Base-by-base conservation (phyloP, 2,329 filamentous ascomycete species). In the Xylaria sp. region DNA sequence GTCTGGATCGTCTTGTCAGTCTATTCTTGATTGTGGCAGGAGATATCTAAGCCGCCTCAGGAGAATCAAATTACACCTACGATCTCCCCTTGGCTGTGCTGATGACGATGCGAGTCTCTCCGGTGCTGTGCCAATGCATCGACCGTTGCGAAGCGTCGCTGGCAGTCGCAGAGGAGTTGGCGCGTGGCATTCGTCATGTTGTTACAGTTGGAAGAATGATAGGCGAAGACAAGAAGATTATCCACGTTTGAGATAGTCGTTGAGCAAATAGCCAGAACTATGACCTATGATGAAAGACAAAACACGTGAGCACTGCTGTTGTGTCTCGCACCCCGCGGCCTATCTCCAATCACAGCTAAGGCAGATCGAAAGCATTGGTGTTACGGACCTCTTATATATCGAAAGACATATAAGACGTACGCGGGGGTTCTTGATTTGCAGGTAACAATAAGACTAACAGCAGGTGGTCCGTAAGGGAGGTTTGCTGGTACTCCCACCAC, bases 41-140 rank as follows among this genome's bases (percentile, higher is more conserved):
- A 20, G 15, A 59, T 59, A 48, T 1, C 33, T 36, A 4, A 36
- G 33, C 33, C 10, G 10, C 33, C 33, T 8, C 33, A 23, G 7
- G 28, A 28, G 28, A 28, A 28, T 5, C 28, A 25, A n/a, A 1
- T 20, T 12, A 12, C 7, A 46, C 56, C 12, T 61, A 61, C 58
- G 2, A 3, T 39, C 5, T 61, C 7, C 41, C 28, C 39, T 51
- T 39, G 58, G 18, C 5, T 39, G 4, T 25, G 23, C 18, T 25
- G 41, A n/a, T 61, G 58, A 25, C 43, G 58, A 39, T 46, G 58
- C 3, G 58, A 51, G 41, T 61, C 58, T 8, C 8, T 51, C 58
- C 31, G 33, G 15, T 61, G 58, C 18, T 61, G 46, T 25, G 43
- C 31, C 1, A 49, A 51, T 23, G 58, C 46, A 13, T 20, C 10